phyloP scores from a whole-genome alignment of 257 asterid species.

The Scutellaria galericulata region DNA sequence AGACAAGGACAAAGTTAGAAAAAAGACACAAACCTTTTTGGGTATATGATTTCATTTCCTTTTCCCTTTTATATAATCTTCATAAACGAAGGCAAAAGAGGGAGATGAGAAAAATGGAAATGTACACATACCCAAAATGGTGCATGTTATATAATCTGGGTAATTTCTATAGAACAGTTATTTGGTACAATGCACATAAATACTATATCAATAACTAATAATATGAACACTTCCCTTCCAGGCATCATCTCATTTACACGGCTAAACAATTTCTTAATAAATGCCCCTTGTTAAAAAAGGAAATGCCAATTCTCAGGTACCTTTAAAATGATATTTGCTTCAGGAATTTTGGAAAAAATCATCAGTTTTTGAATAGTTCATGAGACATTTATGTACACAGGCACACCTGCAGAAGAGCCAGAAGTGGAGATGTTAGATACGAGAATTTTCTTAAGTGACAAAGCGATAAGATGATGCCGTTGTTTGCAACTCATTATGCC shows the following conservation, averaged over 20 bases:
- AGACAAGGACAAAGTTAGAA: no score
- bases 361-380: constrained; percentile 29
- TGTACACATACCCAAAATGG: neutral
- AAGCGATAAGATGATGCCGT: neutral
- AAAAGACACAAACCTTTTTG: no score
- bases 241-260: constrained; percentile 23
- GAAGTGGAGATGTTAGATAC: constrained; percentile 1
- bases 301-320: constrained; percentile 31
- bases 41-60: no score
- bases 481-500: neutral
- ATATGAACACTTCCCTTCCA: constrained; percentile 22
- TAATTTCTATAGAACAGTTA: neutral
- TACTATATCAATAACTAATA: constrained; percentile 1
- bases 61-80: neutral
- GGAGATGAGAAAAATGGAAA: neutral
- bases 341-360: constrained; percentile 27
- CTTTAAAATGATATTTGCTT: constrained; percentile 25
- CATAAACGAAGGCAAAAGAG: neutral
- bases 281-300: neutral
- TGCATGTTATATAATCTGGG: neutral
- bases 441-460: neutral
- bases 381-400: constrained; percentile 34
- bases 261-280: constrained; percentile 22
- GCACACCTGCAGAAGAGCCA: constrained; percentile 30
- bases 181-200: constrained; percentile 12